Evolutionary conservation across 23 red algal genomes (phyloP).

Genomic region (Porphyridium purpureum): DNA sequence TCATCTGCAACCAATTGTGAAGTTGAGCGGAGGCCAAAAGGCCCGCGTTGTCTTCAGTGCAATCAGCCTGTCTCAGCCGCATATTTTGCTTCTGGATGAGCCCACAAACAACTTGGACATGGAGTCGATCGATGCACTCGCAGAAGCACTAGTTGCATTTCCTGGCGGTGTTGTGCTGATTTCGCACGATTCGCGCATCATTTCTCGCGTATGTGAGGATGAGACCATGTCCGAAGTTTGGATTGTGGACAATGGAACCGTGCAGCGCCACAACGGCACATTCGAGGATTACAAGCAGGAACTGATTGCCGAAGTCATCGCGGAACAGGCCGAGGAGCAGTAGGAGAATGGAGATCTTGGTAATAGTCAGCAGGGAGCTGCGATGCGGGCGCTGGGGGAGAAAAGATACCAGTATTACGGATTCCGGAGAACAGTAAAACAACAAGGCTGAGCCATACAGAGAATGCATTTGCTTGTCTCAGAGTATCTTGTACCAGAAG

Average conservation of each 20-base stretch:
- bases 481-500: too few relatives aligned
- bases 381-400: too few relatives aligned
- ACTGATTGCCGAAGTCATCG: neutral
- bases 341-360: too few relatives aligned
- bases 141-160: constrained; percentile 19
- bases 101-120: constrained; percentile 39
- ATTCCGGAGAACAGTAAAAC: too few relatives aligned
- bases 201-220: neutral
- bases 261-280: neutral
- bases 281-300: neutral
- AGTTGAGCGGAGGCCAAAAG: constrained; percentile 33
- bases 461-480: too few relatives aligned
- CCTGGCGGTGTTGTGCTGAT: constrained; percentile 38
- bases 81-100: constrained; percentile 37
- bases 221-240: neutral
- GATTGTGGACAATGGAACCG: constrained; percentile 1
- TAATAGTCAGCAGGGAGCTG: too few relatives aligned
- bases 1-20: constrained; percentile 8
- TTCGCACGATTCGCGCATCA: constrained; percentile 17
- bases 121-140: constrained; percentile 25
- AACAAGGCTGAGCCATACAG: too few relatives aligned
- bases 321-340: neutral
- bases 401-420: too few relatives aligned
- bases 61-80: constrained; percentile 7
- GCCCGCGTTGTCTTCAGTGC: constrained; percentile 15